Evolutionary conservation across 2,329 filamentous ascomycete species (phyloP), one percentile per base, ranked within the genome.

Genomic region (Diaporthe batatas): DNA sequence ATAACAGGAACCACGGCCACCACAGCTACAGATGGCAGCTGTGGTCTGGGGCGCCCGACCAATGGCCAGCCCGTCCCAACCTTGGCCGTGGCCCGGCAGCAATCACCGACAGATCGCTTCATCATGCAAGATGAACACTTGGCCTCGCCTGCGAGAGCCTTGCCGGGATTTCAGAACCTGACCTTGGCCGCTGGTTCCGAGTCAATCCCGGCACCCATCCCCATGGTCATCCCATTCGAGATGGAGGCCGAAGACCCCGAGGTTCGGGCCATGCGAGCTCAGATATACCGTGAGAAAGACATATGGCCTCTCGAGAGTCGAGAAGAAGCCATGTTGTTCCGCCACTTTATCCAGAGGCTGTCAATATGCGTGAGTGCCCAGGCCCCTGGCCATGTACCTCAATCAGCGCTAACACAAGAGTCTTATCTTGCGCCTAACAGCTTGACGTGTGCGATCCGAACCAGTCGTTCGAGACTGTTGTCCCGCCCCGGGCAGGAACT

Each of bases 381-480:
- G 18, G 44, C 36, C 29, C 18, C 25, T 29, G 21, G 10, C 18
- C 12, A 16, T 23, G 44, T 34, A 8, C 25, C 23, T 21, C 23
- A 6, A 7, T 23, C 1, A 23, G 21, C 12, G 57, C 68, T 72
- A 25, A 69, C 54, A 12, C 44, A 29, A 29, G 29, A 29, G 29
- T 49, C 21, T 6, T 53, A 23, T 11, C 32, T 54, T 21, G 34
- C 11, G 18, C n/a, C 47, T n/a, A 7, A 21, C 58, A 85, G 84
- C 83, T 86, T 65, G 84, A 86, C 69, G 76, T 84, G 1, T 85
- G 83, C 58, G 84, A 86, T 55, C 79, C 80, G 6, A 72, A 75
- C 1, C 78, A 78, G 23, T 87, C 89, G 73, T 91, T 91, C 75
- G 85, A 87, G 70, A 82, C 84, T 0, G 81, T 87, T 7, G 88